These are phyloP conservation scores for Adansonia digitata DNA, from an alignment of 345 rosid genomes.

Conservation along the genomic window DNA sequence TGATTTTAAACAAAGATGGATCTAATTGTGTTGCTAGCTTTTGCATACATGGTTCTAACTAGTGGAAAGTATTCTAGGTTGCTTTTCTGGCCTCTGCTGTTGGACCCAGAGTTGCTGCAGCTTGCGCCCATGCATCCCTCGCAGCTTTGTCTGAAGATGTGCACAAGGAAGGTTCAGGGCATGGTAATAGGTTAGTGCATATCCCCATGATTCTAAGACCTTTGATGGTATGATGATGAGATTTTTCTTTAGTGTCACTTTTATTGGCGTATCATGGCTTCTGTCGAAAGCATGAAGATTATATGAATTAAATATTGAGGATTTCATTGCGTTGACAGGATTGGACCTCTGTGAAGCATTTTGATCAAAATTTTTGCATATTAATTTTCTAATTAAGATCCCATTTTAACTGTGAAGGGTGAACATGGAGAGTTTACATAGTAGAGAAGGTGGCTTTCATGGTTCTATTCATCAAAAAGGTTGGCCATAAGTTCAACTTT, in stretches of 20 bases:
- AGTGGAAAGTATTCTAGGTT: slow-evolving; percentile 46
- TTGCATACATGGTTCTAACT: slow-evolving; percentile 11
- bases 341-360: neutral
- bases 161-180: slow-evolving; percentile 28
- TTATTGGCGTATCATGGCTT: neutral
- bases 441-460: slow-evolving; percentile 43
- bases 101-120: slow-evolving; percentile 98
- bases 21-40: neutral
- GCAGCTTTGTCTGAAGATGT: slow-evolving; percentile 63
- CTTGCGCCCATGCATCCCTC: slow-evolving; percentile 95
- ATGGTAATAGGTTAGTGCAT: slow-evolving; percentile 48
- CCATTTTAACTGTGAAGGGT: slow-evolving; percentile 36
- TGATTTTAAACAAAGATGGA: neutral
- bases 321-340: neutral
- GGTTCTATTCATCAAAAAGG: slow-evolving; percentile 55
- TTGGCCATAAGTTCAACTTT: slow-evolving; percentile 13
- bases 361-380: neutral
- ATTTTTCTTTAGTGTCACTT: neutral
- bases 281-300: neutral
- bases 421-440: slow-evolving; percentile 43
- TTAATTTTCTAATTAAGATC: neutral
- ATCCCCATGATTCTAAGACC: neutral
- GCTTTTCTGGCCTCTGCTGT: slow-evolving; percentile 93
- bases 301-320: neutral
- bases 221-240: neutral